Evolutionary conservation across 495 filamentous ascomycete genomes (phyloP), one percentile per base, ranked within the genome.

Genomic region (Arthonia radiata): DNA sequence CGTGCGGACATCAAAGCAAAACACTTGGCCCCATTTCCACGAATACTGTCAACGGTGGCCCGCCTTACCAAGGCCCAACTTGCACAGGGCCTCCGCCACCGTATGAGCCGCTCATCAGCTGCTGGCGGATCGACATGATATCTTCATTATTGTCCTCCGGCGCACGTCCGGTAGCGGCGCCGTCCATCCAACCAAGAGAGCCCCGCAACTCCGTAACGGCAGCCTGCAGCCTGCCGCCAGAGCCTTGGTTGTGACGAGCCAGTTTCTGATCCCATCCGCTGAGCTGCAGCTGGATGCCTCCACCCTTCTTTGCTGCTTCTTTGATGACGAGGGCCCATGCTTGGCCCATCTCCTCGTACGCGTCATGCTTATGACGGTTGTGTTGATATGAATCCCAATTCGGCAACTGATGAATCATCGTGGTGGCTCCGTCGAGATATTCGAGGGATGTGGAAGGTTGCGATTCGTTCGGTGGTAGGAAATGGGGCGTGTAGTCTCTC

Each of bases 261-360:
- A 97, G 52, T 37, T 66, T 80, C 48, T 80, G 69, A 38, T 94
- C 86, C 86, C 89, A 97, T 15, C 76, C 76, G 13, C 74, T 81
- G 34, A 81, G 78, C 40, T 93, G 83, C 35, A 97, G 42, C 35
- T 74, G 61, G 38, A 94, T 86, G 12, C 86, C 86, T 21, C 78
- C 89, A 4, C 80, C 83, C 28, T 72, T 58, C 50, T 93, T 93
- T 13, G 78, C 67, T 6, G 82, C 81, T 44, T 94, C 86, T 18
- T 67, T 70, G 29, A 97, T 79, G 23, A 90, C 83, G 41, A 90
- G 41, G 16, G 80, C 67, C 86, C 86, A 97, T 6, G 86, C 89
- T 37, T 70, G 74, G 24, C 77, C 70, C 23, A 97, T 78, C 45
- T 93, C 89, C 37, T 97, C 83, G 43, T 94, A 94, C 9, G 82